phyloP scores from a whole-genome alignment of 2,329 filamentous ascomycete genomes.

The Calonectria fujianensis region DNA sequence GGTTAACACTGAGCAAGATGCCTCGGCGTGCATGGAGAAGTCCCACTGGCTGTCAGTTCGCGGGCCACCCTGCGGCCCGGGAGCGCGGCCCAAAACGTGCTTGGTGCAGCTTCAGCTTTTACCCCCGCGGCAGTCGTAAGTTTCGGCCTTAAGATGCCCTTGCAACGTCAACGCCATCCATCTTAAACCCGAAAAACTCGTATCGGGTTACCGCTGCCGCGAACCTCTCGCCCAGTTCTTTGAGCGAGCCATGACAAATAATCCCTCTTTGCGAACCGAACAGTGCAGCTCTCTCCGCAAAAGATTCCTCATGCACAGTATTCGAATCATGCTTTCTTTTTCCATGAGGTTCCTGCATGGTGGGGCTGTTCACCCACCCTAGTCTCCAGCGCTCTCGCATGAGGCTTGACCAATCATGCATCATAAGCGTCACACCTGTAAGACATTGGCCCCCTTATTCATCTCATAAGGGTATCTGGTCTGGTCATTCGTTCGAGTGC shows the following conservation, averaged over 20 bases:
- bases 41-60: background rate
- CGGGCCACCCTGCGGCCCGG: background rate
- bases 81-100: background rate
- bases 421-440: background rate
- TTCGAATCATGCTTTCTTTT: background rate
- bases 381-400: background rate
- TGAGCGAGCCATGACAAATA: background rate
- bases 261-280: background rate
- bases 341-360: background rate
- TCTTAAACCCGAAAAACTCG: constrained; percentile 13
- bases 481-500: background rate
- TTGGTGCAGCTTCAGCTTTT: background rate
- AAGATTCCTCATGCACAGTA: background rate
- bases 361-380: background rate
- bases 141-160: constrained; percentile 9
- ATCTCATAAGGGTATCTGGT: background rate
- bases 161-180: background rate
- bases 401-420: background rate
- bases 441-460: background rate
- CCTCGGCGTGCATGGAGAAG: background rate
- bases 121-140: background rate
- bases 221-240: background rate
- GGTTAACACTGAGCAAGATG: background rate
- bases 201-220: background rate
- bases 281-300: background rate